Base-by-base conservation (phyloP, 164 flowering plant genomes). In the Sedum album region DNA sequence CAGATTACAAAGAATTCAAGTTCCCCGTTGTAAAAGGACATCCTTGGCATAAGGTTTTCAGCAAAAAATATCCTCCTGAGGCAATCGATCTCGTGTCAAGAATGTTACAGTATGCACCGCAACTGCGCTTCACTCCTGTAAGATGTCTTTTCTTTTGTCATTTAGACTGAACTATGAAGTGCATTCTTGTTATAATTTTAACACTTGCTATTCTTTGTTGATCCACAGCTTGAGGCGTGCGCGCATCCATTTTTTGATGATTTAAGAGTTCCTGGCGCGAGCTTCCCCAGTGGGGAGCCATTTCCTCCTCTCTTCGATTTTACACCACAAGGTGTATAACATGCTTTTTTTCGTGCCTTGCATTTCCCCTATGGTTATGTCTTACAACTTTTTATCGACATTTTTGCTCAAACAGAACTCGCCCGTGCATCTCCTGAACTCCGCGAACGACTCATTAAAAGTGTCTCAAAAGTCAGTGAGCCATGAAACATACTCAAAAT, bases 41-140 rank as follows among this genome's bases (percentile, higher is more conserved):
- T n/a, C n/a, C n/a, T n/a, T n/a, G n/a, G n/a, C n/a, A n/a, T n/a
- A n/a, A n/a, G n/a, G n/a, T n/a, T n/a, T n/a, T n/a, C 79, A 83
- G 82, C 74, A 91, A 83, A 77, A 73, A 88, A 75, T 85, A 87
- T 90, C 99, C 61, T 77, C 88, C 35, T 8, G 99, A 94, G 72
- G 97, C 42, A 39, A 39, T 5, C 75, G 99, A 94, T 82, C 89
- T 94, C 31, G 94, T 90, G 9, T 94, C 99, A 71, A 86, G 97
- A 79, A 76, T 94, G 79, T 93, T 94, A 62, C 99, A 91, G 66
- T 93, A 93, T 74, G 91, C 98, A 46, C 98, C 98, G 36, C 86
- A 80, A 66, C 65, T 91, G 36, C 93, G 97, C 31, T 92, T 89
- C 75, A 80, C 86, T 4, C 94, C 99, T 66, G 99, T 94, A 86